These are phyloP conservation scores for Jamesozyma piceae DNA, from an alignment of 805 yeast species.

Conservation along the genomic window DNA sequence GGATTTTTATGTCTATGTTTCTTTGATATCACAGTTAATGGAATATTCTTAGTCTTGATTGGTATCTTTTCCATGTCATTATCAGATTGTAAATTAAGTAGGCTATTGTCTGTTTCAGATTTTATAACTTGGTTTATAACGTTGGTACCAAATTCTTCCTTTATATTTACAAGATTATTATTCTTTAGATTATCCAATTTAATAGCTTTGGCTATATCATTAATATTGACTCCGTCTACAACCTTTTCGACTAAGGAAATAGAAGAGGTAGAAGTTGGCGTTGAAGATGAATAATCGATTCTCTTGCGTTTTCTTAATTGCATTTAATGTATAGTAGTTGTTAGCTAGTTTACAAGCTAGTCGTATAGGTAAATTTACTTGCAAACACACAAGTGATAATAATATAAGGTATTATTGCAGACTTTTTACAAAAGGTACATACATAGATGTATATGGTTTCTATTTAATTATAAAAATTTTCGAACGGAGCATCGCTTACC, in stretches of 20 bases:
- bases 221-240: not conserved
- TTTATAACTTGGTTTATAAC: too few relatives aligned
- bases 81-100: not conserved
- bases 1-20: not conserved
- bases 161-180: too few relatives aligned
- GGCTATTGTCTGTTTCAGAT: not conserved
- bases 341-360: too few relatives aligned
- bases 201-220: too few relatives aligned
- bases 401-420: too few relatives aligned
- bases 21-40: not conserved
- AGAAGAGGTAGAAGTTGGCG: not conserved
- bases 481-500: not conserved
- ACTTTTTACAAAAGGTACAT: too few relatives aligned
- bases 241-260: not conserved
- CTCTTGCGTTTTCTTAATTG: slow-evolving; percentile 11
- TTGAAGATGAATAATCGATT: slow-evolving; percentile 5
- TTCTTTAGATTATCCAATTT: too few relatives aligned
- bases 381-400: too few relatives aligned
- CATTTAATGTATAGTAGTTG: slow-evolving; percentile 2
- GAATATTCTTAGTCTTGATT: not conserved
- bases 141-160: too few relatives aligned
- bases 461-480: not conserved
- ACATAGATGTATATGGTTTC: not conserved
- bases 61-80: not conserved
- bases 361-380: too few relatives aligned